Evolutionary conservation across 73 alveolate species (phyloP).

Genomic region (Urostyla sp.): DNA sequence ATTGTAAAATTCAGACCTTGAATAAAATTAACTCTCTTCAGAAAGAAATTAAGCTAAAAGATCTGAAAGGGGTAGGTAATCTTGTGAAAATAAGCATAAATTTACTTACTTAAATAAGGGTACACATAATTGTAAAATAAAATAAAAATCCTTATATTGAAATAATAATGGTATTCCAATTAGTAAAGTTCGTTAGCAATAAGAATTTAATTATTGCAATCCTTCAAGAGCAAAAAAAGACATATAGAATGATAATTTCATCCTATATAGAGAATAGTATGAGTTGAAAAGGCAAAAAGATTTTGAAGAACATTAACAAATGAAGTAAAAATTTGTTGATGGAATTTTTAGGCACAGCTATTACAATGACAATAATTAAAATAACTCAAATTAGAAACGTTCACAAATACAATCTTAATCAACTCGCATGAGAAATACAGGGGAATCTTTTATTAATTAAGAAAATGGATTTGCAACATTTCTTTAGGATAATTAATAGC

Average conservation of each 20-base stretch:
- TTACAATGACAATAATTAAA: not conserved
- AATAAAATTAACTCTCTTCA: not conserved
- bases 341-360: not conserved
- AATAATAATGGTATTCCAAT: not conserved
- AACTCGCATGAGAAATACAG: not conserved
- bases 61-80: too few species aligned
- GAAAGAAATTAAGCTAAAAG: too few species aligned
- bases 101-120: not conserved
- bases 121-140: not conserved
- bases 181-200: not conserved
- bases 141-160: not conserved
- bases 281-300: not conserved
- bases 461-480: not conserved
- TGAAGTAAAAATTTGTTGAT: not conserved
- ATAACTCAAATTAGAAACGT: not conserved
- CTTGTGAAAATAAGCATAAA: not conserved
- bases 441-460: conserved; percentile 17
- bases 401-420: not conserved
- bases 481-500: conserved; percentile 16
- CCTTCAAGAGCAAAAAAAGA: not conserved
- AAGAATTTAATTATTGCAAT: not conserved
- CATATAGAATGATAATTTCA: conserved; percentile 12
- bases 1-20: conserved; percentile 8
- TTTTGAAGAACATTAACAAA: not conserved
- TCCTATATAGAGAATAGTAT: conserved; percentile 2